Evolutionary conservation across 352 stramenopile species (phyloP), one percentile per base, ranked within the genome.

Genomic region (Phytophthora pseudosyringae): DNA sequence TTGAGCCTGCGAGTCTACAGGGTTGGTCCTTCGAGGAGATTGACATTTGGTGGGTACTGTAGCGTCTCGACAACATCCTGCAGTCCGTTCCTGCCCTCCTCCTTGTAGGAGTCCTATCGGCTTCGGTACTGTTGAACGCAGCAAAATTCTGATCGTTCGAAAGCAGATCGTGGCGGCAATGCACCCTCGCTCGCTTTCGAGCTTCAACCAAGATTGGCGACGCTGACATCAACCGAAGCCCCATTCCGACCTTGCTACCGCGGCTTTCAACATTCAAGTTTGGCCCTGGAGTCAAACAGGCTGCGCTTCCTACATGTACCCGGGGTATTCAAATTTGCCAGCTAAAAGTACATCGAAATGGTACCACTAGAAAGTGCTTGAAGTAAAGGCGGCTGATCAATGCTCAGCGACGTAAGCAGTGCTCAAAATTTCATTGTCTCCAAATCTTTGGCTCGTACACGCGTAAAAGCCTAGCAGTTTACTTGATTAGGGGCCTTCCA

Each of bases 331-430:
- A 21, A 21, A 1, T 21, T 21, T 21, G 21, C 21, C 21, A 21
- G 21, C 21, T 21, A 1, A 21, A 21, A 21, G 21, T 21, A 21
- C 21, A 21, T 21, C 21, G 2, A 21, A 21, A 21, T 2, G 21
- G 21, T 2, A 21, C 21, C 21, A 21, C 21, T 28, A 29, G 40
- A 13, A 47, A 33, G n/a, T 35, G 15, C 4, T 35, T 49, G 21
- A 54, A 32, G 47, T 54, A 54, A 54, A 54, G 18, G 46, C 43
- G n/a, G 11, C 10, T 33, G 43, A 32, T 49, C 43, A 13, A 18
- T 45, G 39, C 25, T 28, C 15, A 45, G 25, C 39, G 39, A 4
- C 16, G 39, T 29, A 25, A 10, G n/a, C 31, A 35, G 21, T 21
- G 21, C 21, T 21, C 21, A 21, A 2, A 35, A 35, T 12, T 35